Percentiles rank a stretch among this genome's conserved stretches.
phyloP scores from a whole-genome alignment of 2,329 filamentous ascomycete species.

The Cercospora citrullina region DNA sequence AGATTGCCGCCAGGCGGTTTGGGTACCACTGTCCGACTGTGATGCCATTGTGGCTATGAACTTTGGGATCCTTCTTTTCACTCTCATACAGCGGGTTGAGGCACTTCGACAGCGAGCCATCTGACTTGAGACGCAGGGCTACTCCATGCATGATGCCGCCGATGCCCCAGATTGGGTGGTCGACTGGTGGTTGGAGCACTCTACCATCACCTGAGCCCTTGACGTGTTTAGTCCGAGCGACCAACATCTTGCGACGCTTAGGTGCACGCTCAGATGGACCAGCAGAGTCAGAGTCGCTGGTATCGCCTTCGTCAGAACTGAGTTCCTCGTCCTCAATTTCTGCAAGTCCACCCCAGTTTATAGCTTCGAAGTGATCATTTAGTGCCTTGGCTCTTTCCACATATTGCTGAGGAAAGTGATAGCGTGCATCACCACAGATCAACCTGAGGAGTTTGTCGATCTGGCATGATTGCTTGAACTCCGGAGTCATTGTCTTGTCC shows the following conservation, averaged over 20 bases:
- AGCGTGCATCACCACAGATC: conserved; percentile 20
- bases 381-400: conserved; percentile 22
- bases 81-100: conserved; percentile 18
- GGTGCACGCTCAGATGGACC: not conserved
- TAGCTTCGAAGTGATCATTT: conserved; percentile 23
- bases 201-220: not conserved
- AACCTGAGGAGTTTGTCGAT: conserved; percentile 21
- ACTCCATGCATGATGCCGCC: conserved; percentile 35
- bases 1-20: conserved; percentile 27
- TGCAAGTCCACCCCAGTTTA: conserved; percentile 26
- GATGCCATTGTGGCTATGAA: conserved; percentile 32
- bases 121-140: conserved; percentile 12
- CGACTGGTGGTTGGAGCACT: conserved; percentile 15
- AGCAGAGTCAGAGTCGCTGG: not conserved
- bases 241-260: conserved; percentile 8
- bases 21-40: conserved; percentile 32
- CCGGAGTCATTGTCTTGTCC: conserved; percentile 22
- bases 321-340: not conserved
- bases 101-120: conserved; percentile 9
- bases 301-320: not conserved
- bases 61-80: conserved; percentile 21
- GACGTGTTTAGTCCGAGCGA: not conserved
- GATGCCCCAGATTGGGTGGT: conserved; percentile 30
- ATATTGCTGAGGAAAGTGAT: conserved; percentile 21
- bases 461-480: conserved; percentile 20